These are phyloP conservation scores for Solanum megistacrolobum DNA, from an alignment of 257 asterid genomes.

Conservation along the genomic window DNA sequence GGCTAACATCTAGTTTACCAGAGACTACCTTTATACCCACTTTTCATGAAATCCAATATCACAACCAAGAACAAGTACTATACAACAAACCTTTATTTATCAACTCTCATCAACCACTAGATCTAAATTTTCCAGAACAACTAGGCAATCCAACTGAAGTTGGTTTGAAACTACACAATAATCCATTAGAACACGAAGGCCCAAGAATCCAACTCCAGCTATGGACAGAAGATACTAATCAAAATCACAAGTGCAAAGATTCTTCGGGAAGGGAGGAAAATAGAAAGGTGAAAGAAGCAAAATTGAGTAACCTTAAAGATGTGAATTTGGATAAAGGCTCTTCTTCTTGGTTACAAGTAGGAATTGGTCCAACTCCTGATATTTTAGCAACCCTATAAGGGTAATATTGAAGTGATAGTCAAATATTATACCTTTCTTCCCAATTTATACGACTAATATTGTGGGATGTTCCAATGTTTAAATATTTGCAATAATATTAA, in stretches of 20 bases:
- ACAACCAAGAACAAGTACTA: constrained; percentile 3
- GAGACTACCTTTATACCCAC: constrained; percentile 44
- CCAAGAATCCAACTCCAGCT: constrained; percentile 20
- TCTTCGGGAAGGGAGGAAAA: constrained; percentile 12
- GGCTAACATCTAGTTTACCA: constrained; percentile 40
- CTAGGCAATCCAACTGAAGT: not conserved
- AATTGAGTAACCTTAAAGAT: constrained; percentile 50
- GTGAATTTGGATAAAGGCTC: constrained; percentile 46
- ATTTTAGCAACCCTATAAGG: not conserved
- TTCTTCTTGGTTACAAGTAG: constrained; percentile 63
- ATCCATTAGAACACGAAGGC: constrained; percentile 8
- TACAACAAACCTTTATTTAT: constrained; percentile 7
- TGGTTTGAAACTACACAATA: not conserved
- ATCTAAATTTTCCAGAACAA: constrained; percentile 39
- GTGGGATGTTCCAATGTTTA: not conserved
- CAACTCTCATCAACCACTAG: constrained; percentile 16
- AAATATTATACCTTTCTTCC: not conserved
- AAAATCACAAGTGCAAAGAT: not conserved
- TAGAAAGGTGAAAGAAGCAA: constrained; percentile 33
- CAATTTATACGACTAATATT: not conserved
- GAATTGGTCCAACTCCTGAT: constrained; percentile 45
- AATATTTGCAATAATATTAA: not conserved
- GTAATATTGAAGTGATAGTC: not conserved
- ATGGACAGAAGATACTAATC: constrained; percentile 10
- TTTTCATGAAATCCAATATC: constrained; percentile 15